Evolutionary conservation across 2,329 filamentous ascomycete genomes (phyloP), one percentile per base, ranked within the genome.

Genomic region (Laburnicola sp.): DNA sequence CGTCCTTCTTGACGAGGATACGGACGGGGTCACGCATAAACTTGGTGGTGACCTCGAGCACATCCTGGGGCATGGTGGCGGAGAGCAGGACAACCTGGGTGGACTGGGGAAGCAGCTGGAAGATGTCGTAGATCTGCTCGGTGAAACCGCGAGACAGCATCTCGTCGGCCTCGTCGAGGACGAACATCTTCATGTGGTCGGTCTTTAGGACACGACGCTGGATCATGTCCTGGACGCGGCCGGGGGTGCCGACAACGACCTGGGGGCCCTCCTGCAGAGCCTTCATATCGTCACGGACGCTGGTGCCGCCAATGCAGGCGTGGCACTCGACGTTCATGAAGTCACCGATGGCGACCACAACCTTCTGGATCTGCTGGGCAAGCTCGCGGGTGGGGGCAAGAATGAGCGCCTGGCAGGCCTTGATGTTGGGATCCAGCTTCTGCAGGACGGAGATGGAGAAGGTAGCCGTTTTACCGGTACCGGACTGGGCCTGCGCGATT

Each of bases 41-140:
- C 83, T 97, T 97, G 81, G 93, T 97, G 74, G 94, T 99, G 74
- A 99, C 92, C 82, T 99, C 94, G 56, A 99, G 87, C 58, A 99
- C 94, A 74, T 99, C 94, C 83, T 97, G 91, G 72, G 94, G 94
- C 87, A 99, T 96, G 76, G 94, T 99, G 71, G 26, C 42, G 21
- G 94, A 97, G 50, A 99, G 86, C 52, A 99, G 89, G 65, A 97
- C 93, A 64, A 99, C 94, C 84, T 99, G 94, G 74, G 93, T 99
- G 59, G 91, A 92, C 80, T 96, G 94, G 51, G 94, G 94, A 48
- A 99, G 88, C 56, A 97, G 89, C 81, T 96, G 93, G 87, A 97
- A 99, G 80, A 99, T 96, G 78, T 99, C 94, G 85, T 99, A 99
- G 82, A 99, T 99, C 83, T 99, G 94, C 83, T 99, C 94, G 71